Evolutionary conservation across 768 basidiomycete species (phyloP).

Genomic region (Baorangia bicolor): DNA sequence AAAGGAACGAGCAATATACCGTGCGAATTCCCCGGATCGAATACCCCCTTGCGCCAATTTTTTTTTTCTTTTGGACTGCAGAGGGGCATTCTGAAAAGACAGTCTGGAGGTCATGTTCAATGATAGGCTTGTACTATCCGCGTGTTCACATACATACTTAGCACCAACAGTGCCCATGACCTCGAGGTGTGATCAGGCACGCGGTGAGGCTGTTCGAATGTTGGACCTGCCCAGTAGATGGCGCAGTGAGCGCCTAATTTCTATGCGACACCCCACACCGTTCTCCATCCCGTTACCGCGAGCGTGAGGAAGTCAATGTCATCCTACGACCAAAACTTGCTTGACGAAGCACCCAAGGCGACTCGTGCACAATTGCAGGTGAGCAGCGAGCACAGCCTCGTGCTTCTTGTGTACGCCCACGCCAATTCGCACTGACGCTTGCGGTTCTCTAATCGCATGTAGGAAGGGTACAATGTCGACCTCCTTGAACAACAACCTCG

Average conservation of each 20-base stretch:
- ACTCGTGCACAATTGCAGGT: constrained; percentile 46
- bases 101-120: neutral
- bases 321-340: constrained; percentile 40
- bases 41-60: neutral
- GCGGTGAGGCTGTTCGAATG: constrained; percentile 25
- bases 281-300: neutral
- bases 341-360: constrained; percentile 40
- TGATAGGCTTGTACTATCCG: neutral
- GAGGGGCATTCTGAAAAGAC: neutral
- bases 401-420: neutral
- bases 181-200: constrained; percentile 19
- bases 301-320: constrained; percentile 22
- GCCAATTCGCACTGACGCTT: neutral
- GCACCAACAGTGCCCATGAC: neutral
- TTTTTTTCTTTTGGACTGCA: neutral
- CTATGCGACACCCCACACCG: constrained; percentile 2
- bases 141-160: neutral
- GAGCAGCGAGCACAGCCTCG: constrained; percentile 25
- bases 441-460: neutral
- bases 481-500: constrained; percentile 34
- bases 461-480: constrained; percentile 58
- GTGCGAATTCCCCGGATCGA: constrained; percentile 17
- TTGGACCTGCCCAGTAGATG: neutral
- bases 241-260: constrained; percentile 19
- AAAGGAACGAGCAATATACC: neutral